Evolutionary conservation across 2,329 filamentous ascomycete genomes (phyloP).

Genomic region (Clonostachys sp.): DNA sequence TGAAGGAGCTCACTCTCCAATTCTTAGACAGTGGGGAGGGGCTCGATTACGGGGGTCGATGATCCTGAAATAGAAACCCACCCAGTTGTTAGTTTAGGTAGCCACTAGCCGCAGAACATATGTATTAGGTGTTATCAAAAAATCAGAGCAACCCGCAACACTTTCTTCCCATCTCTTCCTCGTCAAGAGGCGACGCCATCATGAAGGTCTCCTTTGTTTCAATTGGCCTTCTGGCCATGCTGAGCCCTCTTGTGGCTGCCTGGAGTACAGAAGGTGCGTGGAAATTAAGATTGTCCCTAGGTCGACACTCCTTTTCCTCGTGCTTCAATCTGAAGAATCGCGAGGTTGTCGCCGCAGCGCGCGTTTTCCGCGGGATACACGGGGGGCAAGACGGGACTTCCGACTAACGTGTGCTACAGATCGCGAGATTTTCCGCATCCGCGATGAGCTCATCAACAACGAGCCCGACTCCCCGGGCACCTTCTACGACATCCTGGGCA

Average conservation of each 20-base stretch:
- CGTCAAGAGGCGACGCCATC: conserved; percentile 29
- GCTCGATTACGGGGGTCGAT: background rate
- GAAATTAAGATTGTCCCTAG: background rate
- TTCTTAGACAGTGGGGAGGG: too few species aligned
- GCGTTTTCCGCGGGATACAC: background rate
- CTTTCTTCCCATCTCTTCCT: background rate
- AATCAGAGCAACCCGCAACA: background rate
- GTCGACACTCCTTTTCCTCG: too few species aligned
- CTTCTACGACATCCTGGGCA: conserved; percentile 92
- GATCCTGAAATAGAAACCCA: background rate
- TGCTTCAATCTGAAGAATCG: too few species aligned
- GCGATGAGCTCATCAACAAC: conserved; percentile 79
- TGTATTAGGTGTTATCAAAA: background rate
- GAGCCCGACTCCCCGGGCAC: conserved; percentile 72
- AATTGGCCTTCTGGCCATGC: conserved; percentile 63
- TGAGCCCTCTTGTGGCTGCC: conserved; percentile 64
- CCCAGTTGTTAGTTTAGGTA: too few species aligned
- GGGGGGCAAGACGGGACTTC: background rate
- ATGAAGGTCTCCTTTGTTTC: conserved; percentile 71
- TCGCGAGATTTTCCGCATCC: conserved; percentile 94
- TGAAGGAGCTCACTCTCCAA: background rate
- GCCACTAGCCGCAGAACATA: background rate
- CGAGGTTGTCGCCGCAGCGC: too few species aligned
- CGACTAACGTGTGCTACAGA: conserved; percentile 45
- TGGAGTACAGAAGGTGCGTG: conserved; percentile 79